Conservation (phyloP, 2,329 filamentous ascomycete genomes). For the Alternaria longipes region DNA sequence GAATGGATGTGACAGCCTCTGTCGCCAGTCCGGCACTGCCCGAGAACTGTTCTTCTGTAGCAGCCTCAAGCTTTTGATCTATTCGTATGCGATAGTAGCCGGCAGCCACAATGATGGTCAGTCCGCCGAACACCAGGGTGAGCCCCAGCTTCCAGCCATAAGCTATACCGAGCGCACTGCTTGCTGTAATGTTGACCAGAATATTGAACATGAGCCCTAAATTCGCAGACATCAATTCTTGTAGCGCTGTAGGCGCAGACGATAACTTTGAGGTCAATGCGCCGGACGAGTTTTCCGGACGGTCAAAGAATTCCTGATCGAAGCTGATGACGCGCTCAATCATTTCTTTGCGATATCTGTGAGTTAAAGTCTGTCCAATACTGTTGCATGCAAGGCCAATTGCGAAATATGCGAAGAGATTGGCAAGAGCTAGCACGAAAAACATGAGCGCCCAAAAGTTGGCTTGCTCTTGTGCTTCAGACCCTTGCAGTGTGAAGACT, state of each 20-base stretch:
- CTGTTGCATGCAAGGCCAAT: slow-evolving; percentile 73
- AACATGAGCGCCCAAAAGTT: slow-evolving; percentile 40
- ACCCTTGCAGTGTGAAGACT: slow-evolving; percentile 27
- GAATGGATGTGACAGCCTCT: slow-evolving; percentile 3
- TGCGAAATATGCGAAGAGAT: slow-evolving; percentile 27
- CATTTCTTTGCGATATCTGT: slow-evolving; percentile 18
- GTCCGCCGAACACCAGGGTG: slow-evolving; percentile 13
- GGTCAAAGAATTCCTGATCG: slow-evolving; percentile 88
- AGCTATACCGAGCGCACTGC: slow-evolving; percentile 22
- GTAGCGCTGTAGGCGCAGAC: slow-evolving; percentile 61
- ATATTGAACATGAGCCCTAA: slow-evolving; percentile 21
- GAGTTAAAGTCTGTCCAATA: slow-evolving; percentile 54
- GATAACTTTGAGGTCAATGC: slow-evolving; percentile 69
- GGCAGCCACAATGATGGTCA: slow-evolving; percentile 19
- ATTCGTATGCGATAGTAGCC: slow-evolving; percentile 17
- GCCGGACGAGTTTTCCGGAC: slow-evolving; percentile 85
- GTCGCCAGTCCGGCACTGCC: slow-evolving; percentile 1
- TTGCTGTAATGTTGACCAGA: slow-evolving; percentile 13
- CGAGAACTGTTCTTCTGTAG: slow-evolving; percentile 21
- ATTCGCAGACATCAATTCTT: slow-evolving; percentile 35
- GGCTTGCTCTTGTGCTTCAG: slow-evolving; percentile 18
- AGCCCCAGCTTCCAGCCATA: slow-evolving; percentile 26
- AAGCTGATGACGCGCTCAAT: slow-evolving; percentile 69
- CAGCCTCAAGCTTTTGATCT: slow-evolving; percentile 79
- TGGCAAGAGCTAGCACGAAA: slow-evolving; percentile 27